phyloP scores from a whole-genome alignment of 148 eudicot species.

The Polygonum aviculare region DNA sequence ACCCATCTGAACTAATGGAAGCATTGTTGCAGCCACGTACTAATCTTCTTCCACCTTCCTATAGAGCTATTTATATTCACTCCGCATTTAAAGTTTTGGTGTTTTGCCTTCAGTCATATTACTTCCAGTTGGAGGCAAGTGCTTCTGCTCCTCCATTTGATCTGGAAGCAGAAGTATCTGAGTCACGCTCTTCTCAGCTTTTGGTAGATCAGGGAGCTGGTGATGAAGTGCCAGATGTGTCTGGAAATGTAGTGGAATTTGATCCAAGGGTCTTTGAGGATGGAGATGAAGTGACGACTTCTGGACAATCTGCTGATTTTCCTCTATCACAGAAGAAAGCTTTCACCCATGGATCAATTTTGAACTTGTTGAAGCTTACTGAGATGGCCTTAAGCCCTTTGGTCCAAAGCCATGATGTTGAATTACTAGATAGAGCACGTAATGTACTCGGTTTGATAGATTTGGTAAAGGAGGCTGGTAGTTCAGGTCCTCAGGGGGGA shows the following conservation, averaged over 20 bases:
- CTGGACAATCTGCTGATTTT: neutral
- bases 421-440: constrained; percentile 67
- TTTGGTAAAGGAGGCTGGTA: constrained; percentile 38
- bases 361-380: constrained; percentile 33
- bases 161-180: constrained; percentile 14
- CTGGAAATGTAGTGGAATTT: constrained; percentile 13
- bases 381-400: constrained; percentile 46
- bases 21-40: constrained; percentile 91
- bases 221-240: constrained; percentile 10
- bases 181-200: constrained; percentile 16
- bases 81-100: constrained; percentile 64
- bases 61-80: constrained; percentile 72
- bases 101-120: constrained; percentile 53
- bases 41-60: constrained; percentile 56
- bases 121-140: constrained; percentile 34
- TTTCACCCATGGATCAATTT: constrained; percentile 29
- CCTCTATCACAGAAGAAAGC: neutral
- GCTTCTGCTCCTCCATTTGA: constrained; percentile 18
- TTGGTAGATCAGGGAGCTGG: constrained; percentile 12
- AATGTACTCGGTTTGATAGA: constrained; percentile 65
- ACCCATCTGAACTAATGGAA: constrained; percentile 68
- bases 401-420: constrained; percentile 60
- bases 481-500: constrained; percentile 18
- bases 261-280: constrained; percentile 15
- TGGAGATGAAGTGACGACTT: constrained; percentile 6